Evolutionary conservation across 2,329 filamentous ascomycete species (phyloP), one percentile per base, ranked within the genome.

Genomic region (Zymoseptoria brevis): DNA sequence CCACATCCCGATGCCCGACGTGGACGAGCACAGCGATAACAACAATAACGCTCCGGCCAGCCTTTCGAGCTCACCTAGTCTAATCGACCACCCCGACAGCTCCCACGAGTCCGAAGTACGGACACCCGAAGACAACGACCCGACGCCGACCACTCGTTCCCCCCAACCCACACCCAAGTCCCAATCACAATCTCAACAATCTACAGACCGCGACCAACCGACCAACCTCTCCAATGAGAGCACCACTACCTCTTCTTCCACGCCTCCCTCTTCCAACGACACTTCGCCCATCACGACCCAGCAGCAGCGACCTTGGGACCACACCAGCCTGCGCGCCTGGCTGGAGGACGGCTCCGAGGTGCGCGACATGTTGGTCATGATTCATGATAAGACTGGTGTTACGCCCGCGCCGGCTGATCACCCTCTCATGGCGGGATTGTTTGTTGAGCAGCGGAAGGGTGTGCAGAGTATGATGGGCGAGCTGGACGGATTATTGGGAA

Each of bases 311-410:
- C 83, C 85, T 0, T 99, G 94, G 94, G 93, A 90, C 62, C 93
- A 97, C 73, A 81, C 85, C 58, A 89, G 86, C 67, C 82, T 99
- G 26, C 85, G 90, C 60, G 87, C 89, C 13, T 99, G 96, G 75
- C 88, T 97, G 68, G 69, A 71, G 50, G 93, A 97, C 66, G 71
- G 70, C 53, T 90, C 94, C 66, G 86, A 90, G 61, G 90, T 99
- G 66, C 85, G 90, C 55, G 93, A 99, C 72, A 83, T 97, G 71
- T 81, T 97, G 55, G 83, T 92, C 45, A 88, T 99, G 61, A 90
- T 99, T 26, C 92, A 96, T 71, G 92, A 97, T 75, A 96, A 92
- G 73, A 88, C 86, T 13, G 89, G 92, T 60, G 86, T 95, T 16
- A 82, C 85, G 50, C 88, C 90, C 19, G 89, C 87, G 7, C 84